A percentile compares a stretch with the other conserved stretches of the same genome.
Evolutionary conservation across 2,329 filamentous ascomycete species (phyloP).

Genomic region (Fonsecaea pugnacius): DNA sequence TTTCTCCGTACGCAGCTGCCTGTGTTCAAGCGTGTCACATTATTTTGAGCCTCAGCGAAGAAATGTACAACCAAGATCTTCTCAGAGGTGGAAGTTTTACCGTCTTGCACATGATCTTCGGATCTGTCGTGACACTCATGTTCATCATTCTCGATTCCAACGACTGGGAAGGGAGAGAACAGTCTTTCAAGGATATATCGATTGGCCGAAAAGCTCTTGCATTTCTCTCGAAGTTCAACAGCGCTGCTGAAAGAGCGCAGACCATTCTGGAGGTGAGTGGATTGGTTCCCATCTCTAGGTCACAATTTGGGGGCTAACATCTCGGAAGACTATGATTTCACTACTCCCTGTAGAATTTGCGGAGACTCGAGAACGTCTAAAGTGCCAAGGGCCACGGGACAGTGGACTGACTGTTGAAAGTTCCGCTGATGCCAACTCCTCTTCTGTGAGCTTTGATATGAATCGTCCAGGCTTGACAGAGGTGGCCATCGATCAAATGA

Average conservation of each 20-base stretch:
- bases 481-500: background rate
- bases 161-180: slow-evolving; percentile 5
- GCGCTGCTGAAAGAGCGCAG: background rate
- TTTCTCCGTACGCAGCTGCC: slow-evolving; percentile 7
- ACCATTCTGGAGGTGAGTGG: slow-evolving; percentile 1
- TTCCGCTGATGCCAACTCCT: background rate
- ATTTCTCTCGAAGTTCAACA: background rate
- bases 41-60: slow-evolving; percentile 6
- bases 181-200: slow-evolving; percentile 7
- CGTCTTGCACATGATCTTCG: slow-evolving; percentile 6
- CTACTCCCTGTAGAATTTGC: slow-evolving; percentile 2
- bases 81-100: slow-evolving; percentile 8
- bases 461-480: background rate
- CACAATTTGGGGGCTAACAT: background rate
- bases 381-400: background rate
- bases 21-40: slow-evolving; percentile 14
- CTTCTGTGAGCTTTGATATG: background rate
- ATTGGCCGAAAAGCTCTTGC: slow-evolving; percentile 7
- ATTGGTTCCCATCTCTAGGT: background rate
- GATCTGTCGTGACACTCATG: slow-evolving; percentile 7
- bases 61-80: slow-evolving; percentile 2
- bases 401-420: background rate
- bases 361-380: slow-evolving; percentile 4
- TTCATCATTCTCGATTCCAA: slow-evolving; percentile 5
- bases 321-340: slow-evolving; percentile 1